Conservation (phyloP, 1,284 basidiomycete genomes). For the Trichosporon faecale region DNA sequence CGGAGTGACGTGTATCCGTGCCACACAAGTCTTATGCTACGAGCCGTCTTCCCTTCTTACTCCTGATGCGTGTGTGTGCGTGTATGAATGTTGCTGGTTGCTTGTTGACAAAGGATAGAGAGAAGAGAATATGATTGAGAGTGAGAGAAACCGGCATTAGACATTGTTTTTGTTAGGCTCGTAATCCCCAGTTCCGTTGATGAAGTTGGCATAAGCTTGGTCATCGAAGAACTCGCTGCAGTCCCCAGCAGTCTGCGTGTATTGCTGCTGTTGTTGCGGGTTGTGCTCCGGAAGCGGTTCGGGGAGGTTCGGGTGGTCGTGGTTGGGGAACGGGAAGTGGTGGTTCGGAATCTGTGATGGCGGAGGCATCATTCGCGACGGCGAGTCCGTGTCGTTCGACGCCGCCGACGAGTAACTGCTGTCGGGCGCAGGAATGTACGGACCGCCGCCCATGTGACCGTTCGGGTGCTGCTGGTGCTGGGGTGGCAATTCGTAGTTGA, state of each 20-base stretch:
- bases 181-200: constrained; percentile 4
- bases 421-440: constrained; percentile 20
- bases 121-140: no score
- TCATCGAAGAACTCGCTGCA: constrained; percentile 7
- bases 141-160: neutral
- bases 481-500: neutral
- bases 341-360: constrained; percentile 1
- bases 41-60: neutral
- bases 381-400: neutral
- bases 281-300: neutral
- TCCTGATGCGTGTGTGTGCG: neutral
- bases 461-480: neutral
- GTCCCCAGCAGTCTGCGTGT: neutral
- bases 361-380: constrained; percentile 2
- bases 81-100: neutral
- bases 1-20: neutral
- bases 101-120: neutral
- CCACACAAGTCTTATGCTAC: neutral
- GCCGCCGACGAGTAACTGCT: neutral
- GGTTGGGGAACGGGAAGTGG: neutral
- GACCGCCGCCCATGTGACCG: constrained; percentile 17
- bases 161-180: neutral
- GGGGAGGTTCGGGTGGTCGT: neutral
- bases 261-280: neutral
- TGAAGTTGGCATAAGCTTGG: constrained; percentile 1